A percentile compares a stretch with the other conserved stretches of the same genome.
Conservation (phyloP, 2,329 filamentous ascomycete species). For the Verticillium nonalfalfae region DNA sequence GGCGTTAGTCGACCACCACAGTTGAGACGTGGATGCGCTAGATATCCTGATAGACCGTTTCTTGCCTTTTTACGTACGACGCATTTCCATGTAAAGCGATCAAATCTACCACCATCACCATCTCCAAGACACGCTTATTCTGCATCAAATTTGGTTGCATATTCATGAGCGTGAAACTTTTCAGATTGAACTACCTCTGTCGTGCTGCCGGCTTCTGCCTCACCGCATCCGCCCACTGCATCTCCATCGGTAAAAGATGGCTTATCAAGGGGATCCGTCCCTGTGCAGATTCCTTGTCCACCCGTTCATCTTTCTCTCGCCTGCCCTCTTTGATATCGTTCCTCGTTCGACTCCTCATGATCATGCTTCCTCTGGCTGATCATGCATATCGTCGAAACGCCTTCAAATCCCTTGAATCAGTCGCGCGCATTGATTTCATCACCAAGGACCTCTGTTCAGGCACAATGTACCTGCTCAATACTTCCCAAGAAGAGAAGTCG, state of each 20-base stretch:
- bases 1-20: constrained; percentile 13
- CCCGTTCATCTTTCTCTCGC: neutral
- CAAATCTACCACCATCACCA: neutral
- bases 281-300: constrained; percentile 1
- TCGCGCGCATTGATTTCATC: neutral
- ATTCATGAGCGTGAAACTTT: neutral
- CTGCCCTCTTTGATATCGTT: too few relatives aligned
- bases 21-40: neutral
- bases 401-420: too few relatives aligned
- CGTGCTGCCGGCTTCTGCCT: neutral
- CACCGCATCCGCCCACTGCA: constrained; percentile 1
- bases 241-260: neutral
- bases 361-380: neutral
- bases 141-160: too few relatives aligned
- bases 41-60: neutral
- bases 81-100: neutral
- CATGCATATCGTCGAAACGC: neutral
- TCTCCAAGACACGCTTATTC: neutral
- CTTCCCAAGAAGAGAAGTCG: neutral
- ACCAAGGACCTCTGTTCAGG: neutral
- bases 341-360: neutral
- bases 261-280: neutral
- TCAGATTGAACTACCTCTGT: neutral
- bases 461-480: neutral
- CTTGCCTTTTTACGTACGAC: neutral